Base-by-base conservation (phyloP, 495 filamentous ascomycete genomes). In the Penicillium herquei region DNA sequence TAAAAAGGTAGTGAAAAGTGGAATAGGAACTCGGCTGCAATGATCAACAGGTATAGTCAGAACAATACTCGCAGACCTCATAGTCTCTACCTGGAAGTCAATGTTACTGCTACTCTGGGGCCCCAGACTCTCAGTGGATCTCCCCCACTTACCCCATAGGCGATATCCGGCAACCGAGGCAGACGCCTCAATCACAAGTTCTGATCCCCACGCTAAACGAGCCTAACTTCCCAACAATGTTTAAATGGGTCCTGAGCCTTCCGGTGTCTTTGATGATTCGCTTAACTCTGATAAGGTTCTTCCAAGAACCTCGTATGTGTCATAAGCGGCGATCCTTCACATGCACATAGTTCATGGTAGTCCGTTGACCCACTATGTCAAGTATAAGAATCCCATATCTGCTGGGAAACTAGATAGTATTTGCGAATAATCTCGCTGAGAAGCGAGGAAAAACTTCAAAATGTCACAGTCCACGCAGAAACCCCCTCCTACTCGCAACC, bases 281-380 rank as follows among this genome's bases (percentile, higher is more conserved):
- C 39, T 8, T 10, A 37, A 40, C 1, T 6, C 21, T 37, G 34
- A 39, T 59, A 50, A 30, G 49, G 45, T 56, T 59, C 26, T 48
- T 26, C 4, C 13, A 11, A 48, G 26, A 32, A 39, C 16, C 41
- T 12, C 49, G 16, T 44, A 14, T 33, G 49, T 37, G 42, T 58
- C 49, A 47, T 17, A 18, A 11, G 9, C 33, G 56, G 31, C 35
- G 60, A 63, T 63, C 60, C 52, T 52, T 63, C 52, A 63, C 56
- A 59, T 59, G 56, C 18, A 26, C 21, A 33, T 8, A 39, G 3
- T 14, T 9, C 8, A 5, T 39, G 30, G 21, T 47, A 16, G 12
- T 4, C 21, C 4, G 21, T 26, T 14, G 37, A 21, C 30, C 13
- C 35, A 17, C 13, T 11, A 40, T 26, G 4, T 26, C 21, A 26